A percentile compares a stretch with the other conserved stretches of the same genome.
phyloP scores from a whole-genome alignment of 306 rosid species.

The Prosopis cineraria region DNA sequence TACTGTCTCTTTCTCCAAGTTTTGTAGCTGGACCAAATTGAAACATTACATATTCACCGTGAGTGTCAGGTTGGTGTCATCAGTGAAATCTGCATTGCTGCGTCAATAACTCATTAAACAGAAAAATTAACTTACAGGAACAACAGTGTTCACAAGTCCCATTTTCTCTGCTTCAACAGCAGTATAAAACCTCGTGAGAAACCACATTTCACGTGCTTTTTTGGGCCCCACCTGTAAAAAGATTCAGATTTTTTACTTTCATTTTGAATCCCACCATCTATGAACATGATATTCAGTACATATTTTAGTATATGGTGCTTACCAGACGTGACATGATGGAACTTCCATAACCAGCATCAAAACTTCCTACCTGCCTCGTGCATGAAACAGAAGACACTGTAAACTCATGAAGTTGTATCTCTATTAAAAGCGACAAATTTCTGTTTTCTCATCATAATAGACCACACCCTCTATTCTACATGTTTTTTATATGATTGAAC shows the following conservation, averaged over 20 bases:
- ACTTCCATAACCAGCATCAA: constrained; percentile 98
- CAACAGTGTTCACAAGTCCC: constrained; percentile 91
- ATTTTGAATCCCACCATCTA: neutral
- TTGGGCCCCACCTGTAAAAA: constrained; percentile 74
- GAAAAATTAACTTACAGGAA: constrained; percentile 56
- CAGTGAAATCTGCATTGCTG: neutral
- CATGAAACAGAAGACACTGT: constrained; percentile 1
- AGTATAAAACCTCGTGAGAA: constrained; percentile 78
- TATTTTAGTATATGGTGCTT: constrained; percentile 26
- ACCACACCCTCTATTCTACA: neutral
- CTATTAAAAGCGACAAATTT: neutral
- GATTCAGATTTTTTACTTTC: neutral
- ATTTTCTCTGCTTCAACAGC: constrained; percentile 92
- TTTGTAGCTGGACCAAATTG: constrained; percentile 54
- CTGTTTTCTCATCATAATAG: neutral
- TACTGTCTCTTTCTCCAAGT: constrained; percentile 79
- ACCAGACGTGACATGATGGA: constrained; percentile 95
- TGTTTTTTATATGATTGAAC: neutral
- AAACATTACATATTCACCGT: constrained; percentile 11
- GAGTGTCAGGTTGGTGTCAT: constrained; percentile 10
- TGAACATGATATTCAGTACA: neutral
- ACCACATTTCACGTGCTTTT: constrained; percentile 94
- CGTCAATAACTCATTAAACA: neutral
- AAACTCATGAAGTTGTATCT: neutral
- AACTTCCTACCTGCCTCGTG: constrained; percentile 83